Conservation (phyloP, 495 filamentous ascomycete species). For the Xylaria curta region DNA sequence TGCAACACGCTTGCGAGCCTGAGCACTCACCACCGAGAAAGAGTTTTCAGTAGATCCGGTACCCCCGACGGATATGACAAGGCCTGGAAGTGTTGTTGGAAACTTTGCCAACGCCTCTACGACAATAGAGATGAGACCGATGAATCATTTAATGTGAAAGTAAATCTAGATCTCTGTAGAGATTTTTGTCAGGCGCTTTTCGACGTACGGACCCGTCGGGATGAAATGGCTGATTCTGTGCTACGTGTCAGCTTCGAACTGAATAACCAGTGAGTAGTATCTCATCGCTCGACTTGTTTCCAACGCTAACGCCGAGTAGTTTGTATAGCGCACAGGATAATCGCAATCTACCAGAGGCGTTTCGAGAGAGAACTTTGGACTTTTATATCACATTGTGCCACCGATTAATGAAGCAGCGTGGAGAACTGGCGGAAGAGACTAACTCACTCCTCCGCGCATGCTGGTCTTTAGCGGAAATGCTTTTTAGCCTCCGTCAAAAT, state of each 20-base stretch:
- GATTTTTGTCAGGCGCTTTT: slow-evolving; percentile 93
- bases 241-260: slow-evolving; percentile 91
- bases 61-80: slow-evolving; percentile 78
- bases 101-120: slow-evolving; percentile 86
- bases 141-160: slow-evolving; percentile 69
- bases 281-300: not conserved
- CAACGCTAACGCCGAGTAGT: slow-evolving; percentile 38
- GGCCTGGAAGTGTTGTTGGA: slow-evolving; percentile 93
- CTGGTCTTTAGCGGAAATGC: slow-evolving; percentile 91
- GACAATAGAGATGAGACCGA: slow-evolving; percentile 75
- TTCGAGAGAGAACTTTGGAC: slow-evolving; percentile 86
- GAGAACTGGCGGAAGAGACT: slow-evolving; percentile 75
- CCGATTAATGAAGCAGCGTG: slow-evolving; percentile 90
- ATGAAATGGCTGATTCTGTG: slow-evolving; percentile 82
- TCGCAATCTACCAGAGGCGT: slow-evolving; percentile 81
- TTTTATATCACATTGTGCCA: slow-evolving; percentile 95
- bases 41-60: slow-evolving; percentile 72
- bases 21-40: slow-evolving; percentile 81
- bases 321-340: slow-evolving; percentile 87
- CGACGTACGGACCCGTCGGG: slow-evolving; percentile 75
- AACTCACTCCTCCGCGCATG: slow-evolving; percentile 84
- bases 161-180: slow-evolving; percentile 83
- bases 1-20: slow-evolving; percentile 89
- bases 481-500: slow-evolving; percentile 89
- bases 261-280: slow-evolving; percentile 73